A percentile compares a stretch with the other conserved stretches of the same genome.
Evolutionary conservation across 1,284 basidiomycete genomes (phyloP).

Genomic region (Pseudozyma thailandica): DNA sequence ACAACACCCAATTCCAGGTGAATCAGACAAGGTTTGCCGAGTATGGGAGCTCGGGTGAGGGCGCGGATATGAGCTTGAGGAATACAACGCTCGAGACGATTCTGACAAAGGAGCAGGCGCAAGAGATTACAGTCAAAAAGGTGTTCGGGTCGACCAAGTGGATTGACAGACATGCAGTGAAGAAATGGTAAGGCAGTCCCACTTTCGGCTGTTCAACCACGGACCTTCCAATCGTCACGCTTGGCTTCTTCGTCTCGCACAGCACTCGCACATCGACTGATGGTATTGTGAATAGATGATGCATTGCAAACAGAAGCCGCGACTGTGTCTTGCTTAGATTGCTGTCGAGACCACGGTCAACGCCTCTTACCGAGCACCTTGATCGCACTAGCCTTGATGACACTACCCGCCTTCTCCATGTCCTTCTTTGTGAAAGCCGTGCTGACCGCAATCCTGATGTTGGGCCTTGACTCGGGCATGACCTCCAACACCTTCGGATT

Average conservation of each 20-base stretch:
- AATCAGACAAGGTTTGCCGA: slow-evolving; percentile 23
- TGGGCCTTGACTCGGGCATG: slow-evolving; percentile 73
- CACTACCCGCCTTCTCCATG: slow-evolving; percentile 83
- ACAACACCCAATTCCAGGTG: slow-evolving; percentile 15
- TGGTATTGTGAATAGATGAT: slow-evolving; percentile 1
- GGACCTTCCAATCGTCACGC: too few relatives aligned
- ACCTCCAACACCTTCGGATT: slow-evolving; percentile 54
- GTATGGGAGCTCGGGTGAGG: slow-evolving; percentile 21
- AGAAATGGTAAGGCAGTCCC: slow-evolving; percentile 4
- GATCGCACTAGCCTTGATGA: slow-evolving; percentile 79
- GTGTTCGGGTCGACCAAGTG: slow-evolving; percentile 27
- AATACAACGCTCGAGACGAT: slow-evolving; percentile 7
- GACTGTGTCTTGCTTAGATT: not conserved
- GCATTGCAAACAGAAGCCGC: not conserved
- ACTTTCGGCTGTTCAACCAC: too few relatives aligned
- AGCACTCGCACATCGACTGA: not conserved
- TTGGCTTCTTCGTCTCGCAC: not conserved
- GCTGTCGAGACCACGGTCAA: slow-evolving; percentile 6
- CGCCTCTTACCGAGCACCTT: slow-evolving; percentile 73
- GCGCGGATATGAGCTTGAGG: slow-evolving; percentile 2
- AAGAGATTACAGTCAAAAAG: slow-evolving; percentile 10
- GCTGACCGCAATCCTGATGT: slow-evolving; percentile 83
- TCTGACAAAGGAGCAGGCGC: slow-evolving; percentile 20
- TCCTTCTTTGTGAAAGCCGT: slow-evolving; percentile 86
- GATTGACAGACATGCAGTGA: slow-evolving; percentile 21